Evolutionary conservation across 2,329 filamentous ascomycete species (phyloP).

Genomic region (Ophiocordyceps camponoti-floridani): DNA sequence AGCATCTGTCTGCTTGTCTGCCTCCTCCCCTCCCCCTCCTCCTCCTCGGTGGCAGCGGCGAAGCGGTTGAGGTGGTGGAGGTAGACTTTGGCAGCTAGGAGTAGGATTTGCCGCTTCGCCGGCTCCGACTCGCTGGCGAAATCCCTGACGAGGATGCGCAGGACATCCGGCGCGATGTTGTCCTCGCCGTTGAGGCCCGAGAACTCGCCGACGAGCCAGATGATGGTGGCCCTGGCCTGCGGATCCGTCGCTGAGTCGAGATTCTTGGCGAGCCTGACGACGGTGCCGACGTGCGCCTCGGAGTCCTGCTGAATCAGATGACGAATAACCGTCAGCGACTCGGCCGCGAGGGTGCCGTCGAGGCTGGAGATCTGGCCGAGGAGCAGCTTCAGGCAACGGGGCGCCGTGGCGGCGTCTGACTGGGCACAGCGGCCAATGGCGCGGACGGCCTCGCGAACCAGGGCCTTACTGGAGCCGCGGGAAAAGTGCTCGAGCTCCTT

Average conservation of each 20-base stretch:
- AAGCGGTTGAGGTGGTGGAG: slow-evolving; percentile 65
- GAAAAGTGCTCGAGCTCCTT: slow-evolving; percentile 92
- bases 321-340: slow-evolving; percentile 84
- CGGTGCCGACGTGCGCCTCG: slow-evolving; percentile 61
- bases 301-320: slow-evolving; percentile 91
- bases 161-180: slow-evolving; percentile 83
- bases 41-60: slow-evolving; percentile 10
- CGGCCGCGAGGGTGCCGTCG: slow-evolving; percentile 75
- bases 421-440: slow-evolving; percentile 91
- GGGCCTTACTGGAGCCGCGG: slow-evolving; percentile 48
- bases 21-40: slow-evolving; percentile 18
- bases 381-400: slow-evolving; percentile 66
- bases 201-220: slow-evolving; percentile 95
- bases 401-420: slow-evolving; percentile 49
- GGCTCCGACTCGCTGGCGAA: slow-evolving; percentile 72
- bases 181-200: slow-evolving; percentile 62
- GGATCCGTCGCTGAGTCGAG: slow-evolving; percentile 77
- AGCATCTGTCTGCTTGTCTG: slow-evolving; percentile 15
- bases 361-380: slow-evolving; percentile 76
- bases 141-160: slow-evolving; percentile 71
- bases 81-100: slow-evolving; percentile 93
- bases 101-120: slow-evolving; percentile 78
- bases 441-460: slow-evolving; percentile 77
- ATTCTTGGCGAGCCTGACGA: slow-evolving; percentile 77
- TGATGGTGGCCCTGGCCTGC: slow-evolving; percentile 79